Evolutionary conservation across 208 protist species (phyloP), one percentile per base, ranked within the genome.

Genomic region (Plasmodiophora brassicae): DNA sequence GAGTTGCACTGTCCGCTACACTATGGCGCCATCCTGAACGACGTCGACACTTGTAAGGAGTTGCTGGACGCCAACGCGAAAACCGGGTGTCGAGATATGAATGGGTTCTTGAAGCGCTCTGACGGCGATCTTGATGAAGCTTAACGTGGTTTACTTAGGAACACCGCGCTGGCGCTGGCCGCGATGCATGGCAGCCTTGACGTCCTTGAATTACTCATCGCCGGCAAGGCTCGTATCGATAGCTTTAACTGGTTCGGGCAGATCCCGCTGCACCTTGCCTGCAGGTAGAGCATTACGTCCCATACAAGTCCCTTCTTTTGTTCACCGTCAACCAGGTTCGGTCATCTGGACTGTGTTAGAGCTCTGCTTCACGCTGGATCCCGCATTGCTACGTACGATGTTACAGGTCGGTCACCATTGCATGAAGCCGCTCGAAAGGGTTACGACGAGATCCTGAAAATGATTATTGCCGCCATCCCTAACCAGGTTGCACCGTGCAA

Each of bases 1-100:
- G 65, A 78, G 65, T 38, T 78, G 5, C 65, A 78, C 41, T 78
- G 65, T 38, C 65, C 65, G n/a, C 5, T 78, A 14, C 65, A 78
- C 41, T 78, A 78, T 32, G 65, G 32, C 41, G 65, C 65, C 41
- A 5, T 78, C 5, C 14, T 32, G 32, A 32, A 78, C 41, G 5
- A 38, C 41, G 5, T 38, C n/a, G n/a, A 8, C 65, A 78, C 41
- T 78, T n/a, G 10, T 38, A 78, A 32, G 5, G 14, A 14, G 14
- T 32, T 78, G 65, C 32, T 78, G 10, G n/a, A 78, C 20, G 65
- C 65, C 5, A 38, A 32, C 20, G 65, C 65, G 14, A 78, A 78
- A 78, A 5, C 41, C 65, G 41, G n/a, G 10, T n/a, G 32, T 32
- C 65, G 65, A 38, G 65, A 78, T 78, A 78, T 78, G 65, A 38